Conservation (phyloP, 2,329 filamentous ascomycete species). For the Alternaria brassicae region DNA sequence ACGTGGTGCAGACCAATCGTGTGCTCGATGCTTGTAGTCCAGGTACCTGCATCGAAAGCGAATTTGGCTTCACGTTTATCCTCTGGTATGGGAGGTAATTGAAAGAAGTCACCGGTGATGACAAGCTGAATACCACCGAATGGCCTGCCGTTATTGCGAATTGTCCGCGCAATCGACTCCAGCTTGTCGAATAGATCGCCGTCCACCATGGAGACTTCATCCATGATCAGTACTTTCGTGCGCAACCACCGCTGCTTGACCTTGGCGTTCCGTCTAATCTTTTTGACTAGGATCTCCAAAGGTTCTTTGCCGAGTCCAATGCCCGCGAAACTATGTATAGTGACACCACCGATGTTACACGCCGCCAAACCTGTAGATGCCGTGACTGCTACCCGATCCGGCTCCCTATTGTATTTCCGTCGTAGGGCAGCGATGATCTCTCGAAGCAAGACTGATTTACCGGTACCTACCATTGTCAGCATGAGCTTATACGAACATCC, state of each 20-base stretch:
- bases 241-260: constrained; percentile 87
- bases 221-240: constrained; percentile 86
- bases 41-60: constrained; percentile 89
- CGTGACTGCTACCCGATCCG: constrained; percentile 88
- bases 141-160: constrained; percentile 88
- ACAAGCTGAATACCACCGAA: constrained; percentile 97
- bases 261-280: constrained; percentile 87
- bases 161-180: constrained; percentile 80
- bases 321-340: constrained; percentile 92
- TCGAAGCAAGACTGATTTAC: constrained; percentile 94
- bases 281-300: constrained; percentile 80
- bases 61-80: constrained; percentile 78
- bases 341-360: constrained; percentile 95
- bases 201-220: constrained; percentile 99
- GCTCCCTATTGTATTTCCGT: constrained; percentile 76
- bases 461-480: constrained; percentile 65
- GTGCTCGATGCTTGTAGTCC: constrained; percentile 91
- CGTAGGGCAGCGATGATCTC: constrained; percentile 85
- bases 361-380: constrained; percentile 95
- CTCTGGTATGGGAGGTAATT: constrained; percentile 92
- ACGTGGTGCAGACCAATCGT: constrained; percentile 95
- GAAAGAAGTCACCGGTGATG: constrained; percentile 97
- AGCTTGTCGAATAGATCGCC: constrained; percentile 97
- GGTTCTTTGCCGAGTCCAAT: constrained; percentile 95
- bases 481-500: neutral